phyloP scores from a whole-genome alignment of 148 eudicot genomes.

The Vaccinium darrowii region DNA sequence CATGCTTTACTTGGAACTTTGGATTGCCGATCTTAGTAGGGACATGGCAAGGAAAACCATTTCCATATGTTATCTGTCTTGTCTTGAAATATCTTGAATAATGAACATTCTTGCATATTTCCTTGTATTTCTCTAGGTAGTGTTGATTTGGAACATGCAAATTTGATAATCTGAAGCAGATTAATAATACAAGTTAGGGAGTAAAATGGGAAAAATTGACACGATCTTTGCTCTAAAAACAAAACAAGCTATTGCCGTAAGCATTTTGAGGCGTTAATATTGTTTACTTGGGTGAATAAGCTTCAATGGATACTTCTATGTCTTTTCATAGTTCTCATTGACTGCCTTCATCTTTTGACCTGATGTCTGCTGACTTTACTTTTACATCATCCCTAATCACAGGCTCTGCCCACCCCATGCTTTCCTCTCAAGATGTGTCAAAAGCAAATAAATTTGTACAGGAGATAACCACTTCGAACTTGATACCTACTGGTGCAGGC shows the following conservation, averaged over 20 bases:
- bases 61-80: neutral
- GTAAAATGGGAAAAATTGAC: neutral
- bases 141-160: neutral
- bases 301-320: neutral
- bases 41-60: neutral
- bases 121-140: neutral
- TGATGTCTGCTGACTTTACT: neutral
- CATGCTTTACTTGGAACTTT: neutral
- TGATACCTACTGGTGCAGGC: conserved; percentile 42
- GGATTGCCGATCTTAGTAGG: neutral
- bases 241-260: neutral
- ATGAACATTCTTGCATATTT: neutral
- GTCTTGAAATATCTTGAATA: neutral
- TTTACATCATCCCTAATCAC: conserved; percentile 11
- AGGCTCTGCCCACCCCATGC: conserved; percentile 93
- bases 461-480: conserved; percentile 43
- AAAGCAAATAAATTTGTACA: conserved; percentile 62
- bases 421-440: conserved; percentile 59
- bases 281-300: neutral
- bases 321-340: neutral
- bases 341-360: conserved; percentile 1
- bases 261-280: neutral
- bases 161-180: neutral
- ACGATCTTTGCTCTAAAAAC: neutral
- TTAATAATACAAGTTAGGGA: neutral